Evolutionary conservation across 148 eudicot genomes (phyloP), one percentile per base, ranked within the genome.

Genomic region (Nepenthes gracilis): DNA sequence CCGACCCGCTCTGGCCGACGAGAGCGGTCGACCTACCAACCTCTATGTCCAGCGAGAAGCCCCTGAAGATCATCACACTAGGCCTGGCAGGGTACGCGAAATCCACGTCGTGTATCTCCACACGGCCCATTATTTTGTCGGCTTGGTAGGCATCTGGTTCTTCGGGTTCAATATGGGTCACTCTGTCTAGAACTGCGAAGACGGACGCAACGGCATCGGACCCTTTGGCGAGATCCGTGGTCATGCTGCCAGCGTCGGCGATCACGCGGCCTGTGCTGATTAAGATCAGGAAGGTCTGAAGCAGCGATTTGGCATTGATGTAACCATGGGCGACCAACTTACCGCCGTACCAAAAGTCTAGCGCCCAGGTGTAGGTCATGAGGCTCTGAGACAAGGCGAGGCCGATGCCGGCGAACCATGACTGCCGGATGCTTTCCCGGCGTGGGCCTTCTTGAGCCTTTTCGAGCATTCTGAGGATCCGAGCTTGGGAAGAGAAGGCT

Each of bases 301-400:
- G 79, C 56, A 90, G 77, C 1, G 77, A 72, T 56, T 90, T 80
- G 0, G 81, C 75, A 1, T 68, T 65, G 32, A 87, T 57, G 62
- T 69, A 66, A 1, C 85, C 92, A 1, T 76, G 77, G 4, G 82
- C 65, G 1, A 90, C 81, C 54, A 90, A 78, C 64, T 61, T 76
- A 35, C 89, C 92, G 9, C 97, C 97, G 35, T 87, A 90, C 97
- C 97, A 90, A 63, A 84, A 90, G 62, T 79, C 89, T 8, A 87
- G 60, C 52, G 89, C 97, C 89, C 91, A 83, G 23, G 81, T 76
- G 61, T 74, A 78, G 1, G 85, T 67, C 78, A 78, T 73, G 2
- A 90, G 70, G 37, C 81, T 68, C 35, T 87, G 86, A 11, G 95
- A 77, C 1, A 81, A 65, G 23, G 87, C 97, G 1, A 87, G 80